Evolutionary conservation across 108 stramenopile species (phyloP).

Genomic region (Seminavis robusta): DNA sequence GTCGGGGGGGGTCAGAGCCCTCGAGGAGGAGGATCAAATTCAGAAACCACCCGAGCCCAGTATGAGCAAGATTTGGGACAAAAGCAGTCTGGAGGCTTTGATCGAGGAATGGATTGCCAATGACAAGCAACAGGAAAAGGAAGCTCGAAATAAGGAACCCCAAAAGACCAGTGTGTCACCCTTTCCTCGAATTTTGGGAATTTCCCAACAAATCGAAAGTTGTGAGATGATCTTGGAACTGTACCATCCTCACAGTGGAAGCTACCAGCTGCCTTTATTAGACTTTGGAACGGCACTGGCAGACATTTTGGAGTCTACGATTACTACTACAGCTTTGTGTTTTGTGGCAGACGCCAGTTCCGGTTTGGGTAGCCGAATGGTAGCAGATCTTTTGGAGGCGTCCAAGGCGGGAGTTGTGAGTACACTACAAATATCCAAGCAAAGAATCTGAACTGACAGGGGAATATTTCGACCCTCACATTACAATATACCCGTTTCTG

Average conservation of each 20-base stretch:
- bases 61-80: not conserved
- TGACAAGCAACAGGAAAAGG: not conserved
- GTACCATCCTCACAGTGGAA: not conserved
- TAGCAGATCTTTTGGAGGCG: slow-evolving; percentile 27
- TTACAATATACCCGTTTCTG: not conserved
- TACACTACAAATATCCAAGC: not conserved
- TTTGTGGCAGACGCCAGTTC: slow-evolving; percentile 80
- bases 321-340: slow-evolving; percentile 37
- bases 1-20: slow-evolving; percentile 2
- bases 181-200: too few relatives aligned
- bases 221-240: not conserved
- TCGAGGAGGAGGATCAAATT: not conserved
- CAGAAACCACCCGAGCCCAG: not conserved
- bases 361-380: slow-evolving; percentile 21
- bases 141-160: not conserved
- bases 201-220: slow-evolving; percentile 7
- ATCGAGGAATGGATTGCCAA: not conserved
- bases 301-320: slow-evolving; percentile 47
- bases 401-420: slow-evolving; percentile 17
- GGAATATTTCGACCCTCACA: not conserved
- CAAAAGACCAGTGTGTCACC: not conserved
- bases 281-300: slow-evolving; percentile 54
- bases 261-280: slow-evolving; percentile 48
- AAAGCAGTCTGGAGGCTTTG: not conserved
- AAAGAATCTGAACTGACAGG: not conserved